Conservation (phyloP, 495 filamentous ascomycete species). For the Penicillium mononematosum region DNA sequence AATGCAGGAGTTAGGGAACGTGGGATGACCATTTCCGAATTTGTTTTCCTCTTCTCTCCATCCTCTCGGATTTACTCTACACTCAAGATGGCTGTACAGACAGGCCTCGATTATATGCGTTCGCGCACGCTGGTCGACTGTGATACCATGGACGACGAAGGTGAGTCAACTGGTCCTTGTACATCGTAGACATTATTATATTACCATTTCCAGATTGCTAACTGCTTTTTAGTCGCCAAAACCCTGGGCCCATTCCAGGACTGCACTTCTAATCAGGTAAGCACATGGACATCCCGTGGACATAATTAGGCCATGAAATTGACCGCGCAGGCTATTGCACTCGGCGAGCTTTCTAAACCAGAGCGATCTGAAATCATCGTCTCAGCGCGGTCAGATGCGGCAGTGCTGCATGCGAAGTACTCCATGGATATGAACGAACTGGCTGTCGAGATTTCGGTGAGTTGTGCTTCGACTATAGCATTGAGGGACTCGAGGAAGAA, state of each 20-base stretch:
- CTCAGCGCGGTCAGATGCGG: constrained; percentile 45
- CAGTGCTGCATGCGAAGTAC: constrained; percentile 34
- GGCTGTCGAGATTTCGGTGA: constrained; percentile 55
- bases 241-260: constrained; percentile 59
- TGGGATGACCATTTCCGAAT: neutral
- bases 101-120: constrained; percentile 42
- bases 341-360: constrained; percentile 55
- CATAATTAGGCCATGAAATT: neutral
- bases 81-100: constrained; percentile 22
- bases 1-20: neutral
- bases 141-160: constrained; percentile 59
- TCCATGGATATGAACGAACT: constrained; percentile 47
- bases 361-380: constrained; percentile 44
- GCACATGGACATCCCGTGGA: neutral
- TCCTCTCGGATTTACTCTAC: neutral
- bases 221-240: constrained; percentile 46
- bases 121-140: constrained; percentile 55
- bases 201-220: neutral
- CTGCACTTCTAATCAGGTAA: constrained; percentile 66
- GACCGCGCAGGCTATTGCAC: constrained; percentile 51
- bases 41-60: neutral
- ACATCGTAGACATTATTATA: neutral
- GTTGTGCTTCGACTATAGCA: neutral
- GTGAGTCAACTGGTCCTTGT: constrained; percentile 23
- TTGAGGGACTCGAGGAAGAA: neutral